These are phyloP conservation scores for Gossypium davidsonii DNA, from an alignment of 441 rosid species.

Conservation along the genomic window DNA sequence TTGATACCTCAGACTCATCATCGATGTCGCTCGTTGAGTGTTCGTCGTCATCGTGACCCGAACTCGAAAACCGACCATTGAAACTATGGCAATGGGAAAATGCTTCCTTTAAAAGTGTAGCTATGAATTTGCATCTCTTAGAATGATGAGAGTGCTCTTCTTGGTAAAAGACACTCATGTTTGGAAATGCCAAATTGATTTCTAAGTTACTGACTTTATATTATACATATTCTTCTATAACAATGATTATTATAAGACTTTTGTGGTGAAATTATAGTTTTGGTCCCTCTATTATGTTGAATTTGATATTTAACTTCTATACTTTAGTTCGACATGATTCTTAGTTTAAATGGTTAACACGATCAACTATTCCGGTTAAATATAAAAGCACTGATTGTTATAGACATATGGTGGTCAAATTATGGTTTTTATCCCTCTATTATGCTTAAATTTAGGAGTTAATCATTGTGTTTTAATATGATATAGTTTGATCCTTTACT, in stretches of 20 bases:
- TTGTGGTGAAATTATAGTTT: no score
- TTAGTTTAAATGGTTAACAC: no score
- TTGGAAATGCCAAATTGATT: constrained; percentile 4
- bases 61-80: constrained; percentile 31
- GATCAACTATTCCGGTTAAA: no score
- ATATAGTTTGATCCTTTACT: no score
- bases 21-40: constrained; percentile 29
- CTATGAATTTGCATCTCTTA: constrained; percentile 45
- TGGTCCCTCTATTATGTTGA: no score
- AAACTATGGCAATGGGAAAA: constrained; percentile 50
- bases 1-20: constrained; percentile 57
- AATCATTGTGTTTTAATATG: no score
- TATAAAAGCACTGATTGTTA: no score
- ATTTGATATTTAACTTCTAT: no score
- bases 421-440: no score
- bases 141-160: constrained; percentile 42
- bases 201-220: neutral
- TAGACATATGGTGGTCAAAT: no score
- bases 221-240: constrained; percentile 11
- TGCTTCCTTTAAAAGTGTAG: constrained; percentile 50
- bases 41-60: constrained; percentile 36
- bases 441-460: no score
- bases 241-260: constrained; percentile 2
- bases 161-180: constrained; percentile 49
- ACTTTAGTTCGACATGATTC: no score